Base-by-base conservation (phyloP, 2,329 filamentous ascomycete genomes). In the Paecilomyces sp. region DNA sequence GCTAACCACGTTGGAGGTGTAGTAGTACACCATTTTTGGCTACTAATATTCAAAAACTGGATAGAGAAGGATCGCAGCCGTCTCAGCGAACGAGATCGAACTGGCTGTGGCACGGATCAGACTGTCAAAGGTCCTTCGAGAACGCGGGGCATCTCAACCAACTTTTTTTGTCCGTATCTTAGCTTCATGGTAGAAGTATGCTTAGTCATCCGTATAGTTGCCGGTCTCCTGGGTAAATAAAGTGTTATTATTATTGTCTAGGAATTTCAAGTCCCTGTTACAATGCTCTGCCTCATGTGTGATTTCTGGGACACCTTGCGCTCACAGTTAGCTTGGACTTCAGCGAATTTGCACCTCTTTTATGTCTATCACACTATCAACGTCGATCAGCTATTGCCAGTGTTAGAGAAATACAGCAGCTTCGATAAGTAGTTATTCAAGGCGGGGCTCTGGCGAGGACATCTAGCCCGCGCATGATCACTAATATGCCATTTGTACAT, bases 1-100 rank as follows among this genome's bases (percentile, higher is more conserved):
- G 12, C 87, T 83, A 47, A 96, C 91, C 51, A 87, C 86, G 62
- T 85, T 93, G 28, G 93, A 97, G 1, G 87, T 94, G 75, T 94
- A 97, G 76, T 97, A 97, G 79, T 90, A 96, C 54, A 99, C 94
- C 94, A 99, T 95, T 30, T 70, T 75, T 54, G 25, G 28, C 25
- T 9, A 13, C 15, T 41, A 22, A 22, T 22, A 30, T 25, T 30
- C 4, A 41, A 54, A 22, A 25, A 25, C 54, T n/a, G 18, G 15
- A 31, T 2, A 30, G 1, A 25, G 22, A 25, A 25, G 22, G 22
- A 34, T 24, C 18, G 7, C 25, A 22, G 6, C 15, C 18, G 18
- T 7, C 36, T 24, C 25, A 12, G 22, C 12, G 31, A 22, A 57
- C 31, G 22, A 28, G 6, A n/a, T 50, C 30, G 22, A 33, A 53